Percentiles rank a stretch among this genome's conserved stretches.
Conservation (phyloP, 441 rosid genomes). For the Erodium chrysanthum region DNA sequence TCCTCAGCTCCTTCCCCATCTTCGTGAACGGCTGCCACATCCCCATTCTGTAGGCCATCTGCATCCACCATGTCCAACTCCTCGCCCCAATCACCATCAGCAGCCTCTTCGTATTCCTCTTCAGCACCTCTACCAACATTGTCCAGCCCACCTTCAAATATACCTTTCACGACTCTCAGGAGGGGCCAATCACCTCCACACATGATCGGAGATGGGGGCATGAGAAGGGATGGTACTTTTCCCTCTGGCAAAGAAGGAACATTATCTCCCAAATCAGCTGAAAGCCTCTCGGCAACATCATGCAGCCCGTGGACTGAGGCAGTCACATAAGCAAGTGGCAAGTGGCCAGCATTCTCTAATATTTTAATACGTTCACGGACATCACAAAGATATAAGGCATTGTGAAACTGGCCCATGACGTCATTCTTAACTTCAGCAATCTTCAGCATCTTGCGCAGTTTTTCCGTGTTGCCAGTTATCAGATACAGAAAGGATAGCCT, state of each 20-base stretch:
- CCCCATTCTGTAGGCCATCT: conserved; percentile 48
- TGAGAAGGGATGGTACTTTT: conserved; percentile 53
- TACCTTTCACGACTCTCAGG: conserved; percentile 69
- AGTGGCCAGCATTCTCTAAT: conserved; percentile 62
- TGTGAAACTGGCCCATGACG: conserved; percentile 83
- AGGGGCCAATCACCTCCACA: conserved; percentile 90
- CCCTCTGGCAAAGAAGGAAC: no score
- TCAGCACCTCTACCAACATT: conserved; percentile 34
- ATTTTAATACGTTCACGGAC: conserved; percentile 70
- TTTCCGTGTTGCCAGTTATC: conserved; percentile 64
- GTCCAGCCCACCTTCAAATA: conserved; percentile 74
- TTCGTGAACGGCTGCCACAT: conserved; percentile 40
- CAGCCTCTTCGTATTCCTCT: conserved; percentile 55
- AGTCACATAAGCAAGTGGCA: conserved; percentile 59
- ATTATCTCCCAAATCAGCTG: no score
- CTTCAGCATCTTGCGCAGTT: conserved; percentile 70
- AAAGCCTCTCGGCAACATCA: no score
- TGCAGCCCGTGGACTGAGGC: conserved; percentile 16
- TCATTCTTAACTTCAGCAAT: conserved; percentile 86
- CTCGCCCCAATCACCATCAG: conserved; percentile 68
- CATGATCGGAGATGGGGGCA: conserved; percentile 55
- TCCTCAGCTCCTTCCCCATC: conserved; percentile 53
- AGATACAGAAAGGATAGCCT: conserved; percentile 84
- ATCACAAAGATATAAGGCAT: conserved; percentile 33
- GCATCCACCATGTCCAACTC: conserved; percentile 57